Conservation (phyloP, 179 eudicot species). For the Heliamphora pulchella region DNA sequence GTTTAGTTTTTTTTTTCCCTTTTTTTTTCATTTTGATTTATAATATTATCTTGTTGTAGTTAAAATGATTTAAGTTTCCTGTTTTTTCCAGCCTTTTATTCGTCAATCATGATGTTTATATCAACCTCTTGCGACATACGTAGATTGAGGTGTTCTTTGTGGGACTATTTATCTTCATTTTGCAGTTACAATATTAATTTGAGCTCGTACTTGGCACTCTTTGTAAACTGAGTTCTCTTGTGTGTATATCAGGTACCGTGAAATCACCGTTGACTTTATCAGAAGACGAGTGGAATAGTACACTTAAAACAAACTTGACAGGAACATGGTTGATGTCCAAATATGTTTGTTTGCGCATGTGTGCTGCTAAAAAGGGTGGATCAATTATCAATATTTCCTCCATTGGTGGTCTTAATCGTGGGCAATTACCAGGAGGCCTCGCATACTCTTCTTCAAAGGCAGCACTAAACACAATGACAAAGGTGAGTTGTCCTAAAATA, state of each 20-base stretch:
- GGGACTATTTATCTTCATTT: neutral
- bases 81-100: neutral
- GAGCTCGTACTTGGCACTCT: neutral
- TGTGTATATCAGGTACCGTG: conserved; percentile 24
- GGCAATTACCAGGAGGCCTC: conserved; percentile 43
- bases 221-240: neutral
- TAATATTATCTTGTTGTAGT: neutral
- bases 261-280: conserved; percentile 24
- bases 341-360: conserved; percentile 37
- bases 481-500: conserved; percentile 27
- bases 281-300: conserved; percentile 36
- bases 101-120: neutral
- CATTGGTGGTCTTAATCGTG: conserved; percentile 47
- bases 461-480: conserved; percentile 41
- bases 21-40: too few relatives aligned
- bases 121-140: neutral
- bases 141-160: conserved; percentile 2
- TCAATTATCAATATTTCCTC: conserved; percentile 67
- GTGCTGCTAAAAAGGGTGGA: conserved; percentile 51
- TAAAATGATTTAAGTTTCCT: neutral
- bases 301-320: conserved; percentile 27
- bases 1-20: too few relatives aligned
- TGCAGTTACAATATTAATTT: neutral
- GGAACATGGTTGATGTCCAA: conserved; percentile 42
- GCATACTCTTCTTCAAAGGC: conserved; percentile 57